Conservation (phyloP, 805 yeast genomes). For the Yamadazyma endophytica region DNA sequence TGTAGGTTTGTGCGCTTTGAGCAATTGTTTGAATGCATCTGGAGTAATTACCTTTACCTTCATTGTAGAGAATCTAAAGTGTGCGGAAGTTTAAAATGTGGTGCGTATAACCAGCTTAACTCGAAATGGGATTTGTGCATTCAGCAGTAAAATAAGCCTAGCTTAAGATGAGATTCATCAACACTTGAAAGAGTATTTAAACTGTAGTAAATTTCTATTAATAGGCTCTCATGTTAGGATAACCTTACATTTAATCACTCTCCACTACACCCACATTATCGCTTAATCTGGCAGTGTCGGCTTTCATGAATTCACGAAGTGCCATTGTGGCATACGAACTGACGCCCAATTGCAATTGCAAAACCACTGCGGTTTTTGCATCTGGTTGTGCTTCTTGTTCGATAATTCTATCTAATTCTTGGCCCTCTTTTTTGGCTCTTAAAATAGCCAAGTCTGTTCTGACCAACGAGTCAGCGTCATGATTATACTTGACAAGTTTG, state of each 20-base stretch:
- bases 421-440: conserved; percentile 19
- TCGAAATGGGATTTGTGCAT: too few relatives aligned
- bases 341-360: conserved; percentile 74
- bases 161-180: too few relatives aligned
- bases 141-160: too few relatives aligned
- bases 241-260: too few relatives aligned
- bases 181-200: too few relatives aligned
- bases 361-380: conserved; percentile 59
- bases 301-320: conserved; percentile 80
- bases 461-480: conserved; percentile 63
- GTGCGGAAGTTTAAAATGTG: too few relatives aligned
- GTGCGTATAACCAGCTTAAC: too few relatives aligned
- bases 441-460: conserved; percentile 67
- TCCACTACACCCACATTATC: conserved; percentile 11
- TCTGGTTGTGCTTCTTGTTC: conserved; percentile 25
- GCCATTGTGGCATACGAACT: conserved; percentile 98
- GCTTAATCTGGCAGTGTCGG: conserved; percentile 52
- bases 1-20: conserved; percentile 8
- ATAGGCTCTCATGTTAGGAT: too few relatives aligned
- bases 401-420: conserved; percentile 20
- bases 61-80: too few relatives aligned
- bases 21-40: conserved; percentile 6
- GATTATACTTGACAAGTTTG: conserved; percentile 54
- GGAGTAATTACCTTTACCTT: conserved; percentile 8
- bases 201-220: too few relatives aligned